Conservation (phyloP, 495 filamentous ascomycete genomes). For the Penicillium nucicola region DNA sequence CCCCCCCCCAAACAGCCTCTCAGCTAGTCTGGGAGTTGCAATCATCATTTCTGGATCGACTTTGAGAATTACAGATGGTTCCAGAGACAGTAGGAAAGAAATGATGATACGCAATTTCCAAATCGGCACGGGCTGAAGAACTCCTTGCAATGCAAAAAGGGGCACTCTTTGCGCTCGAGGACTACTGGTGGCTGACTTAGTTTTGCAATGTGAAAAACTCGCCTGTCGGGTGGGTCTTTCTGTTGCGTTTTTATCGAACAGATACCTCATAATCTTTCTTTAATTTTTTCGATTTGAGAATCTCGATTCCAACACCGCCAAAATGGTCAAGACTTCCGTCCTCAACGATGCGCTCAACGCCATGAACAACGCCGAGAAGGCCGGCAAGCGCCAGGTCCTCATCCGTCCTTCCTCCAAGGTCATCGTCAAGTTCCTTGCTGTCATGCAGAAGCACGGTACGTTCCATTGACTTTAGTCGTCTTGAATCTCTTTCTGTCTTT, state of each 20-base stretch:
- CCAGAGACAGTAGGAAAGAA: conserved; percentile 11
- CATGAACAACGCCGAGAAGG: conserved; percentile 99
- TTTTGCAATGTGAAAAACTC: conserved; percentile 19
- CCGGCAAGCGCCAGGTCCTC: conserved; percentile 95
- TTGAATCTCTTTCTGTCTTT: conserved; percentile 7
- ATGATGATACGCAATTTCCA: conserved; percentile 71
- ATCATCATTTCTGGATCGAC: conserved; percentile 29
- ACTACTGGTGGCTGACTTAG: conserved; percentile 79
- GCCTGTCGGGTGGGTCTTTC: conserved; percentile 1
- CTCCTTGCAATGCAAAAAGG: conserved; percentile 63
- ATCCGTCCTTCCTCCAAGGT: conserved; percentile 97
- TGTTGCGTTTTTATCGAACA: conserved; percentile 31
- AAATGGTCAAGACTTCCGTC: conserved; percentile 97
- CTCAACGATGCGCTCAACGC: conserved; percentile 98
- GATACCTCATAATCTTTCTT: conserved; percentile 71
- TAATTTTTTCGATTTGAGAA: conserved; percentile 72
- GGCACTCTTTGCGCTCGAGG: conserved; percentile 92
- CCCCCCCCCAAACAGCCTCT: conserved; percentile 33
- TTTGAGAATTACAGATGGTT: conserved; percentile 6
- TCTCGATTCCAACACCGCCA: conserved; percentile 66
- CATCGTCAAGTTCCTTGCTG: conserved; percentile 96
- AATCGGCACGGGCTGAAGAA: conserved; percentile 86
- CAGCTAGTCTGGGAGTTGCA: conserved; percentile 50
- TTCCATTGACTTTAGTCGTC: conserved; percentile 20
- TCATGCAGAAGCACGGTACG: conserved; percentile 99